Percentiles rank a stretch among this genome's conserved stretches.
Evolutionary conservation across 129 eudicot genomes (phyloP).

Genomic region (Kitagawia praeruptora): DNA sequence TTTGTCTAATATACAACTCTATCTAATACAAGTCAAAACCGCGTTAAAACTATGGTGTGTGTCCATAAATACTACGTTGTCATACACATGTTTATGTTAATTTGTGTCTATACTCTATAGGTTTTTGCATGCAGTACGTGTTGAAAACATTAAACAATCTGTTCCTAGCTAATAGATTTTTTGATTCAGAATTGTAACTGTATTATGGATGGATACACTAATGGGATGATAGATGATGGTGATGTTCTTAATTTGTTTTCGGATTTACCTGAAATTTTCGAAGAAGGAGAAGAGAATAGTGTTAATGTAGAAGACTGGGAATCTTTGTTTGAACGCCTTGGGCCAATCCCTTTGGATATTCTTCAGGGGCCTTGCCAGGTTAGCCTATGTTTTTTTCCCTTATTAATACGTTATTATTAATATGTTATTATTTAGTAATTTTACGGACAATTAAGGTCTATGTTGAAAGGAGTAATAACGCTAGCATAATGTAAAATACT

Average conservation of each 20-base stretch:
- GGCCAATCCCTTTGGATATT: conserved; percentile 9
- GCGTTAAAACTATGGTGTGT: background rate
- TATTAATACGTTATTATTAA: background rate
- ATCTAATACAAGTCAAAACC: background rate
- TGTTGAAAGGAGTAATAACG: background rate
- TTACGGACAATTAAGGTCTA: background rate
- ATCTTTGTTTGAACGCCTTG: conserved; percentile 2
- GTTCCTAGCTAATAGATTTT: no score
- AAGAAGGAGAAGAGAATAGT: background rate
- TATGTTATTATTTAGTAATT: background rate
- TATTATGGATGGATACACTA: background rate
- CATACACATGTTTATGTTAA: background rate
- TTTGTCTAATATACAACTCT: no score
- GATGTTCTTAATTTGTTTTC: background rate
- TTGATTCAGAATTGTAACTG: background rate
- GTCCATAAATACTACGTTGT: background rate
- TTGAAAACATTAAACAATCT: background rate
- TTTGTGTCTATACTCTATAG: no score
- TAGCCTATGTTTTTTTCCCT: background rate
- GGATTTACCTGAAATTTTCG: background rate
- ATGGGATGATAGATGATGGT: background rate
- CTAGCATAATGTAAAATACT: no score
- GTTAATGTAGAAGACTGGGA: background rate
- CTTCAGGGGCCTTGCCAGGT: background rate
- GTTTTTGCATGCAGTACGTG: background rate